Conservation (phyloP, 495 filamentous ascomycete genomes). For the Friedmanniomyces simplex region DNA sequence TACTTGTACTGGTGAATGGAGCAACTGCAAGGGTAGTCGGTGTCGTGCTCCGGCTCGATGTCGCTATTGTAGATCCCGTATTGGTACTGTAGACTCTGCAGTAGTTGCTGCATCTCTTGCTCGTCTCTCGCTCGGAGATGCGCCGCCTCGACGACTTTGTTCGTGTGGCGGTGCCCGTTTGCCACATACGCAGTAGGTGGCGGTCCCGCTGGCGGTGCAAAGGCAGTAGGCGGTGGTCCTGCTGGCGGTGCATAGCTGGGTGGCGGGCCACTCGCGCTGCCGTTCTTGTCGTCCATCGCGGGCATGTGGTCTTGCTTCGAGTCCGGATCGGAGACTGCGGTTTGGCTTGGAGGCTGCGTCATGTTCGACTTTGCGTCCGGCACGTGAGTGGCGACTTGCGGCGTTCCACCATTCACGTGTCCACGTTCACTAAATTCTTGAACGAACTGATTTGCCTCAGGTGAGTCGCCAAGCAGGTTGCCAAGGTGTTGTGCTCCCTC, state of each 20-base stretch:
- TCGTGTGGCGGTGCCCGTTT: slow-evolving; percentile 21
- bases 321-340: background rate
- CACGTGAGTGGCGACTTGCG: background rate
- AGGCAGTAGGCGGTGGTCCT: background rate
- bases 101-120: slow-evolving; percentile 36
- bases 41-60: slow-evolving; percentile 40
- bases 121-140: slow-evolving; percentile 33
- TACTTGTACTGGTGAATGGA: slow-evolving; percentile 14
- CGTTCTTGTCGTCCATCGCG: background rate
- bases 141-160: slow-evolving; percentile 33
- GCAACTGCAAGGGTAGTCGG: slow-evolving; percentile 18
- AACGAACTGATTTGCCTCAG: slow-evolving; percentile 4
- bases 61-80: slow-evolving; percentile 38
- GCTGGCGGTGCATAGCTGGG: slow-evolving; percentile 13
- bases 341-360: background rate
- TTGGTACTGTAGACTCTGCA: slow-evolving; percentile 31
- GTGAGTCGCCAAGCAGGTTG: slow-evolving; percentile 10
- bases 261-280: background rate
- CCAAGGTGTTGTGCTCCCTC: slow-evolving; percentile 11
- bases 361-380: background rate
- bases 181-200: background rate
- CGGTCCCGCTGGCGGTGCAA: slow-evolving; percentile 11
- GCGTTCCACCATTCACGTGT: background rate
- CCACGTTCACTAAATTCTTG: background rate
- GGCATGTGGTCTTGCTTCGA: background rate